Conservation (phyloP, 208 protist species). For the Trichomonas tenax region DNA sequence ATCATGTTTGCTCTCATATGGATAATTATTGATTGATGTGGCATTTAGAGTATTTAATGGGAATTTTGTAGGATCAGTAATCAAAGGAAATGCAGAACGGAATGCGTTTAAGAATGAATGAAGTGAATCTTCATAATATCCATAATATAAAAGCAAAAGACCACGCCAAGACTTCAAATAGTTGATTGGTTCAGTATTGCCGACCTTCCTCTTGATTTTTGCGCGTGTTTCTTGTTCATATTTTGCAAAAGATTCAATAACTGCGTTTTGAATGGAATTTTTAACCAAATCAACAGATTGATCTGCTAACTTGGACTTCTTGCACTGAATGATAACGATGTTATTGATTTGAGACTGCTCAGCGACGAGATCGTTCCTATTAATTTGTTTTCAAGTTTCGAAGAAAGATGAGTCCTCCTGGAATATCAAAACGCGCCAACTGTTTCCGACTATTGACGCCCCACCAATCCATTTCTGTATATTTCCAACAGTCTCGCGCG, state of each 20-base stretch:
- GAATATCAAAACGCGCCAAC: neutral
- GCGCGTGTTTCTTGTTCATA: neutral
- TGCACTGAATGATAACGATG: neutral
- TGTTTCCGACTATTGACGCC: neutral
- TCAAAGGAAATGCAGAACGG: neutral
- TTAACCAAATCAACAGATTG: neutral
- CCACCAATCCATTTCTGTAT: neutral
- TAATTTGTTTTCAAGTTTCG: neutral
- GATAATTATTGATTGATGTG: neutral
- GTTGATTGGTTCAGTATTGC: neutral
- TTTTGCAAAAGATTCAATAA: neutral
- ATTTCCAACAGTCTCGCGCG: neutral
- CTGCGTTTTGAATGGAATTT: neutral
- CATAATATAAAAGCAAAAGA: neutral
- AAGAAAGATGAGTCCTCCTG: neutral
- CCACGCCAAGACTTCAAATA: neutral
- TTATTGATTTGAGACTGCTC: neutral
- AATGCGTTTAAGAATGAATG: neutral
- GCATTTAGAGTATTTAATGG: neutral
- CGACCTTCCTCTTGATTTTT: neutral
- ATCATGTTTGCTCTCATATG: neutral
- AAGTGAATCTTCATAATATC: neutral
- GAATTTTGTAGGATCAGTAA: neutral
- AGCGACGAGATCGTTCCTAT: neutral
- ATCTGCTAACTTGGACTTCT: neutral